Conservation (phyloP, 2,329 filamentous ascomycete genomes). For the Talaromyces verruculosus region DNA sequence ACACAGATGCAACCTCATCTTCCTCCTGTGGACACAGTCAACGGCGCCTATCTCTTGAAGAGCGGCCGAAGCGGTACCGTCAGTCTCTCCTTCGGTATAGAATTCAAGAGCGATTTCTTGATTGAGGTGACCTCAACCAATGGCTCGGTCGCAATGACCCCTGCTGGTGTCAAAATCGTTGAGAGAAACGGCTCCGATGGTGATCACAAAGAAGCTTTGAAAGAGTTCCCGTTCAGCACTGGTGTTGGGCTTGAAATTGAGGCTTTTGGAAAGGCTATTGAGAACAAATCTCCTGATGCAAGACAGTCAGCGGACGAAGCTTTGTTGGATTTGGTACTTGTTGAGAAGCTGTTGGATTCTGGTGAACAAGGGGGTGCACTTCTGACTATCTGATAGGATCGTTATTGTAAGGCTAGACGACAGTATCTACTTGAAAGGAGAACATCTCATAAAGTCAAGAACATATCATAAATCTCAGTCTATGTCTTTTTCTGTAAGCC, state of each 20-base stretch:
- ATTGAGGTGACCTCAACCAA: slow-evolving; percentile 13
- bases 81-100: slow-evolving; percentile 42
- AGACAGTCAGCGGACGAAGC: slow-evolving; percentile 24
- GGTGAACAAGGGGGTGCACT: slow-evolving; percentile 2
- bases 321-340: slow-evolving; percentile 24
- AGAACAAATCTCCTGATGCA: slow-evolving; percentile 20
- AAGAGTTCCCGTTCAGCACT: not conserved
- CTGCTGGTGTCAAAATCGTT: slow-evolving; percentile 18
- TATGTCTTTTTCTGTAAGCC: no score
- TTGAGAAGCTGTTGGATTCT: slow-evolving; percentile 12
- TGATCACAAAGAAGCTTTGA: not conserved
- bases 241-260: slow-evolving; percentile 6
- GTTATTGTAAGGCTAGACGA: not conserved
- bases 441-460: not conserved
- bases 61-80: slow-evolving; percentile 59
- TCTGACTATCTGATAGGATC: not conserved
- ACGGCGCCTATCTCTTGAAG: slow-evolving; percentile 57
- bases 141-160: slow-evolving; percentile 11
- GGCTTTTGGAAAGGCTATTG: slow-evolving; percentile 6
- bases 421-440: not conserved
- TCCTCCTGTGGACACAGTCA: slow-evolving; percentile 66
- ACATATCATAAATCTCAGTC: no score
- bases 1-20: slow-evolving; percentile 57
- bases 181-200: not conserved
- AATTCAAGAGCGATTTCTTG: slow-evolving; percentile 17